Percentiles rank a stretch among this genome's conserved stretches.
phyloP scores from a whole-genome alignment of 2,329 filamentous ascomycete species.

The Sporothrix variecibatus region DNA sequence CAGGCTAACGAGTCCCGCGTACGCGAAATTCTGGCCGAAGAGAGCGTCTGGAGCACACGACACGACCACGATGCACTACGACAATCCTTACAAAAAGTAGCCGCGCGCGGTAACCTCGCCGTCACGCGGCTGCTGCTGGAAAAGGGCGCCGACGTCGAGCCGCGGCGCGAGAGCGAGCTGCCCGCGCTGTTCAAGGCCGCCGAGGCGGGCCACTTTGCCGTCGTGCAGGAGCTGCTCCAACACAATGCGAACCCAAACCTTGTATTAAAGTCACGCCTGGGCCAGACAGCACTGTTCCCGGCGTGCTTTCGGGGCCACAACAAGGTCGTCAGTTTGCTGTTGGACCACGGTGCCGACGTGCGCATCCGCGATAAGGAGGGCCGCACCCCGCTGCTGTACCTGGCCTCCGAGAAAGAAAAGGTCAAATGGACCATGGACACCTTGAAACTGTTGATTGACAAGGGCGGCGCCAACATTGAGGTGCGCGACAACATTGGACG shows the following conservation, averaged over 20 bases:
- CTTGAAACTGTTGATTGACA: constrained; percentile 43
- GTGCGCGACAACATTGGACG: constrained; percentile 51
- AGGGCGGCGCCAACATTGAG: constrained; percentile 39
- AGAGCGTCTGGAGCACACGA: constrained; percentile 39
- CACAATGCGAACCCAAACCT: constrained; percentile 40
- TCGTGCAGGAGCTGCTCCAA: constrained; percentile 40
- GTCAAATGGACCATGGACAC: constrained; percentile 43
- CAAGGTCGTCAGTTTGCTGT: constrained; percentile 38
- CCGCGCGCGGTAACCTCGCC: constrained; percentile 40
- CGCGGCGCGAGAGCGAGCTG: constrained; percentile 40
- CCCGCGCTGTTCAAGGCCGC: constrained; percentile 44
- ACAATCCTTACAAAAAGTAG: constrained; percentile 43
- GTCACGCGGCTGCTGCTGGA: constrained; percentile 43
- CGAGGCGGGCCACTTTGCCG: constrained; percentile 40
- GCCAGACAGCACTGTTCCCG: constrained; percentile 43
- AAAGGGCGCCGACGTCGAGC: constrained; percentile 42
- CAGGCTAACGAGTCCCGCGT: constrained; percentile 43
- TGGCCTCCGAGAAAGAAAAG: constrained; percentile 42
- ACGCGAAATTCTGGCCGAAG: constrained; percentile 41
- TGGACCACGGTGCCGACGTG: constrained; percentile 40
- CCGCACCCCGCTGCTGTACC: constrained; percentile 41
- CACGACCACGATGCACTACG: constrained; percentile 43
- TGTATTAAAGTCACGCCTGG: constrained; percentile 34
- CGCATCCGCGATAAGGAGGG: constrained; percentile 41
- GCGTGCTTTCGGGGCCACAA: constrained; percentile 41